phyloP scores from a whole-genome alignment of 768 basidiomycete genomes.

The Tubosaeta brunneosetosa region DNA sequence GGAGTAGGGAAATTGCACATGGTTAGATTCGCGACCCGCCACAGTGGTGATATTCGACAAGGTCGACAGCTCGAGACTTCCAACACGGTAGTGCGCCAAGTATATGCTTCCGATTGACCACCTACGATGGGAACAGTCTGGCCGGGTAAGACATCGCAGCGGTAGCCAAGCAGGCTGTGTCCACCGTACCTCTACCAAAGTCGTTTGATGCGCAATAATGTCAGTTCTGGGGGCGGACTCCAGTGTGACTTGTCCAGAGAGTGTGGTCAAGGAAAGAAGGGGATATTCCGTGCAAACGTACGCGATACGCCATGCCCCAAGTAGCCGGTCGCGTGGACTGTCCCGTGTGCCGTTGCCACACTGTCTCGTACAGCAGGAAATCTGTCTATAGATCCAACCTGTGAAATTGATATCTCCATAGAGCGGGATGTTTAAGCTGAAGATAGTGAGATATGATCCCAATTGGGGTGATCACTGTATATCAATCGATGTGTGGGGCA shows the following conservation, averaged over 20 bases:
- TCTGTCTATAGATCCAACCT: slow-evolving; percentile 62
- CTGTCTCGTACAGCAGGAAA: slow-evolving; percentile 12
- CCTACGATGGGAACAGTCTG: background rate
- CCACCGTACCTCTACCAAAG: slow-evolving; percentile 51
- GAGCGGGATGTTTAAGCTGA: too few species aligned
- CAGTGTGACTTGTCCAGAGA: too few species aligned
- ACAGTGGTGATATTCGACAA: too few species aligned
- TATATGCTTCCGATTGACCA: too few species aligned
- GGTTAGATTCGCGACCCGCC: too few species aligned
- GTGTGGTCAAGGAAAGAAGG: too few species aligned
- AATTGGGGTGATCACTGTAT: too few species aligned
- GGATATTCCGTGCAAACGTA: slow-evolving; percentile 38
- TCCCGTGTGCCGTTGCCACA: slow-evolving; percentile 37
- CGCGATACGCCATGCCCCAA: slow-evolving; percentile 81
- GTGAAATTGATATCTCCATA: background rate
- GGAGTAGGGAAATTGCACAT: too few species aligned
- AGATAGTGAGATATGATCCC: too few species aligned
- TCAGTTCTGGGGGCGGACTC: slow-evolving; percentile 46
- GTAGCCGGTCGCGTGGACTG: slow-evolving; percentile 70
- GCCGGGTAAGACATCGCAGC: slow-evolving; percentile 42
- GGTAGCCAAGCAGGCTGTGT: slow-evolving; percentile 60
- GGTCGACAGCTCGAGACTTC: too few species aligned
- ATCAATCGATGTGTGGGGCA: too few species aligned
- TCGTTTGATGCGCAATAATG: slow-evolving; percentile 50
- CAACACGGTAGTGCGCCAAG: too few species aligned